Base-by-base conservation (phyloP, 345 rosid species). In the Syzygium aqueum region DNA sequence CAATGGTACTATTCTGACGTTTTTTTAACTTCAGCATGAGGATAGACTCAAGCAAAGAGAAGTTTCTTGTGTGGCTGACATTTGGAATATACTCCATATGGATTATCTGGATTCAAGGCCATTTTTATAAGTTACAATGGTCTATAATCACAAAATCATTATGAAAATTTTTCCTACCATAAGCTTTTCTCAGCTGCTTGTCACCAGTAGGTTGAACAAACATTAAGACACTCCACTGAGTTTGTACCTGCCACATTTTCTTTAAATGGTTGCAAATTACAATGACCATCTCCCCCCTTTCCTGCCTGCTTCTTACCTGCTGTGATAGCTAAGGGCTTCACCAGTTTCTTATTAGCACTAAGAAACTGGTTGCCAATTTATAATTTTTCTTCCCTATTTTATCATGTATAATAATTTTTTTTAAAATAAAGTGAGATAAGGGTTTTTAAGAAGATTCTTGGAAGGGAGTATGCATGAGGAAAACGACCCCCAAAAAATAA, bases 251-350 rank as follows among this genome's bases (percentile, higher is more conserved):
- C 86, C 21, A 28, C 85, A 5, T 5, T 15, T 17, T 40, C 22
- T 22, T 10, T 10, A 22, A 30, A 11, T 28, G 53, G 28, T 6
- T 52, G 27, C 15, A 23, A 43, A 10, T 54, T 67, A 17, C 50
- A 28, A 11, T n/a, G 53, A 61, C 30, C 40, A 21, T 23, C 30
- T 53, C 63, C 9, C 67, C 14, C 15, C 7, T 85, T 63, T 85
- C 87, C 80, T 43, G 87, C 87, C 87, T 49, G 63, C 87, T 63
- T 85, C 54, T 54, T 28, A 85, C 50, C 78, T 85, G 30, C 33
- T 3, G 3, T 25, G 85, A 27, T 49, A 12, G 85, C 13, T 50
- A 49, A 46, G 16, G 54, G 7, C 52, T 82, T 25, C 22, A n/a
- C n/a, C n/a, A n/a, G n/a, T 83, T 17, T 27, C 25, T 8, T 3